Evolutionary conservation across 441 rosid species (phyloP), one percentile per base, ranked within the genome.

Genomic region (Metrosideros polymorpha): DNA sequence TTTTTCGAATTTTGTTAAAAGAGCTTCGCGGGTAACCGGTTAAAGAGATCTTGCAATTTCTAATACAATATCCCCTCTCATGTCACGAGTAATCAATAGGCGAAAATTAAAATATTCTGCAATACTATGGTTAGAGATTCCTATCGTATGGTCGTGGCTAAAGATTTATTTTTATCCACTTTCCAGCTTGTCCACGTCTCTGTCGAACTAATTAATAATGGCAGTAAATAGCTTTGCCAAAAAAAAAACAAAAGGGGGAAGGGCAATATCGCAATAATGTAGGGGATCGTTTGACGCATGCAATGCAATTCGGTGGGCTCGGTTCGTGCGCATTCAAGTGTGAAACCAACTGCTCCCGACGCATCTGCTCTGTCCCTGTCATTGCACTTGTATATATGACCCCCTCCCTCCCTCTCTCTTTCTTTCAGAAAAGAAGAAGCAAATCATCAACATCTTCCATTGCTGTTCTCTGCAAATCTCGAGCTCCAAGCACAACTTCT

Each of bases 181-280:
- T 71, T 71, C 0, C 47, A 35, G 10, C 27, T 71, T 35, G 47
- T 22, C 15, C 47, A 35, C 76, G 39, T 63, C 13, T 63, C 3
- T 10, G 76, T 32, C 27, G 76, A 63, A 10, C 45, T 35, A 22
- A 35, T 10, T 3, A 39, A 39, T 9, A 66, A 19, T 24, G 79
- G 27, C 2, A 19, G 79, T 42, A 66, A 66, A 35, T 22, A 19
- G 12, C 7, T 9, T 30, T 59, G 29, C 35, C 39, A 59, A 59
- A 0, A 3, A 29, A 2, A 59, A 19, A 0, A n/a, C n/a, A 6
- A n/a, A 6, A 6, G 6, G 32, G 35, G 39, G 39, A 3, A 59
- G 47, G 47, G 47, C 45, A 35, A 66, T 66, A 19, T 22, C 9
- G 15, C 14, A 6, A 66, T 35, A 12, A 10, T 35, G 27, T 35